A percentile compares a stretch with the other conserved stretches of the same genome.
Conservation (phyloP, 257 asterid genomes). For the Anisodus acutangulus region DNA sequence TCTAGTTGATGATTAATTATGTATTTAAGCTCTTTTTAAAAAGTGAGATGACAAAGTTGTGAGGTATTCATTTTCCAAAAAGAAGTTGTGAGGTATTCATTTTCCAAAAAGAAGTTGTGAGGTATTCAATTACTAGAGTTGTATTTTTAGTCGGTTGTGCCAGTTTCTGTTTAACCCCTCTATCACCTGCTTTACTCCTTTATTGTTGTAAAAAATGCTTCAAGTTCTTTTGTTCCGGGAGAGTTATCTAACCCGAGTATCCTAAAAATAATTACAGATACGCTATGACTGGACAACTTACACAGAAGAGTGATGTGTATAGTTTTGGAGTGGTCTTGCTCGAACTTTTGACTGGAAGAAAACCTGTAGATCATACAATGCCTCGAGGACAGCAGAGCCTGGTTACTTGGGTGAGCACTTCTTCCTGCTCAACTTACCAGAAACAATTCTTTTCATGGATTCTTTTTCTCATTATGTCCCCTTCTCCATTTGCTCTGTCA, state of each 20-base stretch:
- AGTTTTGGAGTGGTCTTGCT: constrained; percentile 52
- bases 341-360: constrained; percentile 50
- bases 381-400: constrained; percentile 43
- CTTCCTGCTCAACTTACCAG: neutral
- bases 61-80: neutral
- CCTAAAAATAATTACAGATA: constrained; percentile 28
- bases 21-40: neutral
- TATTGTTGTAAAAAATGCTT: neutral
- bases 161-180: neutral
- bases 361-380: constrained; percentile 53
- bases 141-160: neutral
- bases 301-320: constrained; percentile 40
- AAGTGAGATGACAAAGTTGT: neutral
- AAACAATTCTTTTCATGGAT: neutral
- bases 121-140: constrained; percentile 4
- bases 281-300: constrained; percentile 40
- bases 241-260: neutral
- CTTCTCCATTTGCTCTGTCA: neutral
- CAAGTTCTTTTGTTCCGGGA: neutral
- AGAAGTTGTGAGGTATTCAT: neutral
- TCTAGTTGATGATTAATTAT: neutral
- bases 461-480: neutral
- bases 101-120: neutral
- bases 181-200: neutral
- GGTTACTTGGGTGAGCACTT: constrained; percentile 38